A percentile compares a stretch with the other conserved stretches of the same genome.
Evolutionary conservation across 2,329 filamentous ascomycete genomes (phyloP).

Genomic region (Aspergillus piperis): DNA sequence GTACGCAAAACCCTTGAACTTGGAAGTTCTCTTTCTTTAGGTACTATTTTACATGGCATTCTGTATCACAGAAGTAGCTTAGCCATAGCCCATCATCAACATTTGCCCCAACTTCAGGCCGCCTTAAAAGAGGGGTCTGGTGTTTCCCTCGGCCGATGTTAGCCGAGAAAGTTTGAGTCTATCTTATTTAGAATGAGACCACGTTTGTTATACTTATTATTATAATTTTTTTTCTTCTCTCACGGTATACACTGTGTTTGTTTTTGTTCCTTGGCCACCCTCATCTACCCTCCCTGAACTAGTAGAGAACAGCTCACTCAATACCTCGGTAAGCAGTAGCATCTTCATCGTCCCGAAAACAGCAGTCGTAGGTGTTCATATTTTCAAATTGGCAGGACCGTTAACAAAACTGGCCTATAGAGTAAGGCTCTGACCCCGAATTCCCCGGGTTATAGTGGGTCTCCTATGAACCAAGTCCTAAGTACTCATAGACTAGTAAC

Average conservation of each 20-base stretch:
- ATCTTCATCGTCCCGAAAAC: not conserved
- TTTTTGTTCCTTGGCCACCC: not conserved
- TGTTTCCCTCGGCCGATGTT: not conserved
- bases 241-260: not conserved
- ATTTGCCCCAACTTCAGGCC: no score
- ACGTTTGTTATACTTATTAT: not conserved
- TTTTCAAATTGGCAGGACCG: not conserved
- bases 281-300: no score
- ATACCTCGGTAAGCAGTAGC: not conserved
- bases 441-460: not conserved
- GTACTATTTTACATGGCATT: no score
- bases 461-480: not conserved
- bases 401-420: not conserved
- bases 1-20: no score
- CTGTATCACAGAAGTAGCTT: no score
- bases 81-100: no score
- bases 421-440: not conserved
- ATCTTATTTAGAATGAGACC: not conserved
- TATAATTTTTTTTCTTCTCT: not conserved
- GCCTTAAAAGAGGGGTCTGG: not conserved
- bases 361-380: not conserved
- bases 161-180: not conserved
- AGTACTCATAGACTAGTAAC: slow-evolving; percentile 5
- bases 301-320: not conserved
- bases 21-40: no score